Evolutionary conservation across 345 rosid genomes (phyloP).

Genomic region (Sonneratia alba): DNA sequence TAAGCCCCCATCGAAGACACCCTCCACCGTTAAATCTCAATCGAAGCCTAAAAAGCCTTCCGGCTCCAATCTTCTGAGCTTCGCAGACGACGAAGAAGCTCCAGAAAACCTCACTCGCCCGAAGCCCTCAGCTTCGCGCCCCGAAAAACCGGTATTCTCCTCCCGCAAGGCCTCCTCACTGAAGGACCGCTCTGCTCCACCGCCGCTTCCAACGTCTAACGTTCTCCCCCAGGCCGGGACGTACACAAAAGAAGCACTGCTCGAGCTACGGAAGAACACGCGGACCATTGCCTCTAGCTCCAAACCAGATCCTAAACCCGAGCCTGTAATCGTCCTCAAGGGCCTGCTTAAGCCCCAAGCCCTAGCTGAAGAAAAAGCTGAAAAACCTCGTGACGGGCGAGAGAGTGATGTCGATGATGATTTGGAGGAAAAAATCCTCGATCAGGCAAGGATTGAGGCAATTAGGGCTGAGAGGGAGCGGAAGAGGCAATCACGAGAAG

Average conservation of each 20-base stretch:
- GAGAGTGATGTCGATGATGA: constrained; percentile 3
- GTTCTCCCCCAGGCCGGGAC: constrained; percentile 81
- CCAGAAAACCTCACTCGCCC: constrained; percentile 14
- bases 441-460: constrained; percentile 49
- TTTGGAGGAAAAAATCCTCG: constrained; percentile 15
- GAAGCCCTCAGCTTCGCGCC: constrained; percentile 36
- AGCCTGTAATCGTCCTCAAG: constrained; percentile 15
- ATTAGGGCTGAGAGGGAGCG: constrained; percentile 66
- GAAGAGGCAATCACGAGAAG: constrained; percentile 45
- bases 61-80: constrained; percentile 61
- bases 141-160: constrained; percentile 13
- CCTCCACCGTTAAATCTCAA: constrained; percentile 8
- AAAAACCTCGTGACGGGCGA: constrained; percentile 13
- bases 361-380: background rate
- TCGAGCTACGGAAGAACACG: constrained; percentile 50
- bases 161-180: constrained; percentile 47
- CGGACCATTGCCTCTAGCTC: constrained; percentile 46
- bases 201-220: constrained; percentile 39
- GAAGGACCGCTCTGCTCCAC: constrained; percentile 43
- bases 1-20: background rate
- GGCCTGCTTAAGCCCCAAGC: constrained; percentile 13
- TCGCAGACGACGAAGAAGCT: constrained; percentile 75
- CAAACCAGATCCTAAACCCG: constrained; percentile 15
- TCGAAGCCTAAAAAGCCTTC: constrained; percentile 28
- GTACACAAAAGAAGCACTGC: constrained; percentile 81